phyloP scores from a whole-genome alignment of 208 protist species.

The Leishmania tropica region DNA sequence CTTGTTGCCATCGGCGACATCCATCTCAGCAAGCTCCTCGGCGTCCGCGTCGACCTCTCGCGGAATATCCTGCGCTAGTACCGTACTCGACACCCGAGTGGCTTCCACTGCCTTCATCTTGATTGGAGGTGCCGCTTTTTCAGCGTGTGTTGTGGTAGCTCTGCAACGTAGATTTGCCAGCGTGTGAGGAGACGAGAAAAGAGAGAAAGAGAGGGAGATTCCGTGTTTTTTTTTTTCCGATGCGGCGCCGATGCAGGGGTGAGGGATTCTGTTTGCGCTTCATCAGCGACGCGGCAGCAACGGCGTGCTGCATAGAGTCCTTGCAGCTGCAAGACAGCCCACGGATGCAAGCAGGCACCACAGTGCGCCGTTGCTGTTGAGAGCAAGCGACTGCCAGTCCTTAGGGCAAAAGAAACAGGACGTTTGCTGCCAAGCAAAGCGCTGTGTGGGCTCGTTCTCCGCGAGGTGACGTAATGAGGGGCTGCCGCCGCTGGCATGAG shows the following conservation, averaged over 20 bases:
- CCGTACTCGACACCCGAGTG: no score
- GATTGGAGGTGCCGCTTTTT: not conserved
- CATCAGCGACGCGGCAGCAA: not conserved
- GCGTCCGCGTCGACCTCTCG: not conserved
- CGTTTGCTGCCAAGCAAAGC: not conserved
- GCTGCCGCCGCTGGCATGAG: not conserved
- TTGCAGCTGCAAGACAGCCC: not conserved
- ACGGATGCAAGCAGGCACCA: not conserved
- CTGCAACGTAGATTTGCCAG: not conserved
- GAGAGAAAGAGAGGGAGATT: not conserved
- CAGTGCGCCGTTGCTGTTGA: no score
- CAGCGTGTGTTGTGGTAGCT: not conserved
- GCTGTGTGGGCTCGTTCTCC: not conserved
- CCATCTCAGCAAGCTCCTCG: not conserved
- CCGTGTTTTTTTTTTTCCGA: not conserved
- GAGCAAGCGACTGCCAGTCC: not conserved
- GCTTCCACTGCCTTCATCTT: not conserved
- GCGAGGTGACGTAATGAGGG: no score
- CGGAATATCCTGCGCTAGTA: not conserved
- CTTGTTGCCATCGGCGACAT: not conserved
- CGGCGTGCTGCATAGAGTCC: not conserved
- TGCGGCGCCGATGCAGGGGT: no score
- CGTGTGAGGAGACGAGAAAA: not conserved
- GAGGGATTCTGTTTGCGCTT: not conserved
- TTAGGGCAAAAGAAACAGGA: not conserved